A percentile compares a stretch with the other conserved stretches of the same genome.
phyloP scores from a whole-genome alignment of 2,329 filamentous ascomycete genomes.

The Exophiala mesophila region DNA sequence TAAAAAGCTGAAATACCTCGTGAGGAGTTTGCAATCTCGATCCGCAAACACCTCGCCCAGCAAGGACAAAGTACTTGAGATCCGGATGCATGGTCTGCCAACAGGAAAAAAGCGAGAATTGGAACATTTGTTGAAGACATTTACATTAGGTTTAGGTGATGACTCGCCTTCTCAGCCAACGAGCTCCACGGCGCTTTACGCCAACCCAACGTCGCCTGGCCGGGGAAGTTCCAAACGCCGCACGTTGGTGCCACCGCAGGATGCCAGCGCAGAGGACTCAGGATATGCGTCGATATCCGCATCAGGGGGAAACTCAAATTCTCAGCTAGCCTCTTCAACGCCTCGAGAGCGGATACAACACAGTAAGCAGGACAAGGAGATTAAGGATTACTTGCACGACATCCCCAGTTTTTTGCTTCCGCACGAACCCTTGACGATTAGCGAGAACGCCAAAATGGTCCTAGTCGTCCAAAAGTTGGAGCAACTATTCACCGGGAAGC shows the following conservation, averaged over 20 bases:
- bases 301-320: constrained; percentile 13
- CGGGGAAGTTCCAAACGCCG: neutral
- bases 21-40: constrained; percentile 64
- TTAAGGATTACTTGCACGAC: constrained; percentile 66
- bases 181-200: constrained; percentile 7
- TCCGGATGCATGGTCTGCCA: constrained; percentile 70
- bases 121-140: constrained; percentile 63
- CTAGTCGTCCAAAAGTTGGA: constrained; percentile 71
- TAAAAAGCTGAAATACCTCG: constrained; percentile 66
- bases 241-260: neutral
- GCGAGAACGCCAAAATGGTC: constrained; percentile 70
- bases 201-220: neutral
- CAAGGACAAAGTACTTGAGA: constrained; percentile 75
- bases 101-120: constrained; percentile 70
- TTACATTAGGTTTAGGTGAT: constrained; percentile 43
- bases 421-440: constrained; percentile 53
- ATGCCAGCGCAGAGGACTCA: constrained; percentile 24
- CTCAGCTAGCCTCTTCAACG: constrained; percentile 5
- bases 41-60: constrained; percentile 38
- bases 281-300: constrained; percentile 39
- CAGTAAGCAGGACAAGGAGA: constrained; percentile 49
- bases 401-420: constrained; percentile 67
- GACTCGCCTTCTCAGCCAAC: constrained; percentile 11
- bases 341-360: constrained; percentile 11
- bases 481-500: constrained; percentile 74